Conservation (phyloP, 345 rosid species). For the Ceriops decandra region DNA sequence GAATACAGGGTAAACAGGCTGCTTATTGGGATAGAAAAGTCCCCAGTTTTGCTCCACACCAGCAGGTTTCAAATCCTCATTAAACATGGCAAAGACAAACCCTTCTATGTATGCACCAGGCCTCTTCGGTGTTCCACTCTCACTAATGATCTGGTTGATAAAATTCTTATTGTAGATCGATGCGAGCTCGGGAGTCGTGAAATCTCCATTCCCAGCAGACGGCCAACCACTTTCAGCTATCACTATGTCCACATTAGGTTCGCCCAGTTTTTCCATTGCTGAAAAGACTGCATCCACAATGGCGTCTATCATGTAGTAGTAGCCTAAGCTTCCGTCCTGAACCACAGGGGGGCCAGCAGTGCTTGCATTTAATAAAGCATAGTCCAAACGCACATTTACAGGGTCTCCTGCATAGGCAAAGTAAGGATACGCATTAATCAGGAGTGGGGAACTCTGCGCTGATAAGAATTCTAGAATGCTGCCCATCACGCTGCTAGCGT, state of each 20-base stretch:
- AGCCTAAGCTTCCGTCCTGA: slow-evolving; percentile 11
- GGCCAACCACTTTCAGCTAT: slow-evolving; percentile 50
- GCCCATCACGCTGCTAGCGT: background rate
- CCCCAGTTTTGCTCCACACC: slow-evolving; percentile 14
- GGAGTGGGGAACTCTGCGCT: slow-evolving; percentile 6
- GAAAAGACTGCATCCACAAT: slow-evolving; percentile 13
- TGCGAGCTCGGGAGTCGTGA: slow-evolving; percentile 23
- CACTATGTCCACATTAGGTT: slow-evolving; percentile 4
- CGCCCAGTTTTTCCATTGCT: slow-evolving; percentile 30
- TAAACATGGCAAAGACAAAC: slow-evolving; percentile 19
- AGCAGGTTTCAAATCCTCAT: slow-evolving; percentile 21
- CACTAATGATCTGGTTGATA: slow-evolving; percentile 3
- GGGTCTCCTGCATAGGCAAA: slow-evolving; percentile 9
- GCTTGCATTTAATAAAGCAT: slow-evolving; percentile 5
- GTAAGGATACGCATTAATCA: slow-evolving; percentile 24
- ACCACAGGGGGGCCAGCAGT: background rate
- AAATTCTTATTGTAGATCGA: slow-evolving; percentile 18
- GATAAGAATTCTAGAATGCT: background rate
- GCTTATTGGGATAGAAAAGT: slow-evolving; percentile 14
- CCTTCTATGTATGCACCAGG: slow-evolving; percentile 3
- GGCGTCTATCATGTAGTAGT: slow-evolving; percentile 22
- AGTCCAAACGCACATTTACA: slow-evolving; percentile 1
- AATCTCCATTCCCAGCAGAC: slow-evolving; percentile 30
- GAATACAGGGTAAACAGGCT: slow-evolving; percentile 14
- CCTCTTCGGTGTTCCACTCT: slow-evolving; percentile 21